A percentile compares a stretch with the other conserved stretches of the same genome.
phyloP scores from a whole-genome alignment of 2,329 filamentous ascomycete genomes.

The Phyllosticta citribraziliensis region DNA sequence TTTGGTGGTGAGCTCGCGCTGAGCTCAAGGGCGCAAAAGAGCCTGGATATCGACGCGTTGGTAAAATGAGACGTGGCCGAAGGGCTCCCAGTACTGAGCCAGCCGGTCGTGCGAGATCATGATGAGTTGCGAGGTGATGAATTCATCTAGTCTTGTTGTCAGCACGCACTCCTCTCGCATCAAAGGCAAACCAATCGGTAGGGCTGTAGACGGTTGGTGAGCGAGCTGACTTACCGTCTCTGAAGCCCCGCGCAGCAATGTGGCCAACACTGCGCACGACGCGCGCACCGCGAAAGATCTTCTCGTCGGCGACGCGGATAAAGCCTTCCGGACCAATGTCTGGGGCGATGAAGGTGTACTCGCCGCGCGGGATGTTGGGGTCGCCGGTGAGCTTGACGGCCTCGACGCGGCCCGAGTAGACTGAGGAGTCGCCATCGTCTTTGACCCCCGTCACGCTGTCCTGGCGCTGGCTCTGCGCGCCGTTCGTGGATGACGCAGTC shows the following conservation, averaged over 20 bases:
- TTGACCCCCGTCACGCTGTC: conserved; percentile 12
- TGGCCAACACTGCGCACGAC: conserved; percentile 69
- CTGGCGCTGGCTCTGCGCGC: not conserved
- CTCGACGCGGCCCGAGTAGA: conserved; percentile 60
- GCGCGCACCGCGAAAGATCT: conserved; percentile 61
- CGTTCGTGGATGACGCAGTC: not conserved
- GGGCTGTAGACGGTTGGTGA: too few relatives aligned
- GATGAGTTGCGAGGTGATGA: conserved; percentile 65
- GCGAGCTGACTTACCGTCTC: conserved; percentile 48
- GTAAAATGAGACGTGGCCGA: conserved; percentile 41
- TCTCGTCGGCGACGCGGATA: conserved; percentile 53
- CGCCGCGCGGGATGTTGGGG: conserved; percentile 76
- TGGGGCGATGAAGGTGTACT: conserved; percentile 69
- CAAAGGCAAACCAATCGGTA: too few relatives aligned
- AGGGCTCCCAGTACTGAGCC: conserved; percentile 69
- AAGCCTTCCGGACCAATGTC: conserved; percentile 63
- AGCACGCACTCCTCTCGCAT: not conserved
- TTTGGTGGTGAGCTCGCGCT: not conserved
- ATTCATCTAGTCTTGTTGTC: conserved; percentile 49
- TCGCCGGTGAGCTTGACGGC: conserved; percentile 91
- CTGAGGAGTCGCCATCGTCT: conserved; percentile 17
- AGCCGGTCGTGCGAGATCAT: conserved; percentile 67
- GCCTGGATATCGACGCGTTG: conserved; percentile 37
- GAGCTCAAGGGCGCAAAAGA: conserved; percentile 14
- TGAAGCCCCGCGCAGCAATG: conserved; percentile 64